A percentile compares a stretch with the other conserved stretches of the same genome.
phyloP scores from a whole-genome alignment of 345 rosid species.

The Hibiscus syriacus region DNA sequence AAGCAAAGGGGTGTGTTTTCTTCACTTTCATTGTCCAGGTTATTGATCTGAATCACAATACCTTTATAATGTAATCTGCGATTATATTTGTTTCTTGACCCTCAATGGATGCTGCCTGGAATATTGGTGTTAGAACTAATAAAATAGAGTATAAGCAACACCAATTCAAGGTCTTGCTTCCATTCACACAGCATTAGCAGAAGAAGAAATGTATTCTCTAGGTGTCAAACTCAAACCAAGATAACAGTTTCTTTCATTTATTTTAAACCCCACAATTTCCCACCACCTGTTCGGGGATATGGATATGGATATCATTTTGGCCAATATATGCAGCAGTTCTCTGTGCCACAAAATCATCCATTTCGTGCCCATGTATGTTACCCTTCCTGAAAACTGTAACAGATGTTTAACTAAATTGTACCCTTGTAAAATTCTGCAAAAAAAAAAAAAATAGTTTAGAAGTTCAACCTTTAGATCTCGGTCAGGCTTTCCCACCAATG shows the following conservation, averaged over 20 bases:
- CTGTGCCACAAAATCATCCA: constrained; percentile 59
- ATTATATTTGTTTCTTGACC: constrained; percentile 47
- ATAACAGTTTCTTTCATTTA: not conserved
- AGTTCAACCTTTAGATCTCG: constrained; percentile 7
- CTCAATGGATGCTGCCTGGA: constrained; percentile 41
- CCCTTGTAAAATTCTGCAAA: not conserved
- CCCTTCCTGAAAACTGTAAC: constrained; percentile 40
- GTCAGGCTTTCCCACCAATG: constrained; percentile 60
- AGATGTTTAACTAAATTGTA: not conserved
- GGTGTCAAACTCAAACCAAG: not conserved
- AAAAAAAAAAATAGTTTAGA: not conserved
- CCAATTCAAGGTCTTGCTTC: not conserved
- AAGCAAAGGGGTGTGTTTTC: not conserved
- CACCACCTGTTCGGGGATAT: not conserved
- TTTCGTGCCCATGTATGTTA: constrained; percentile 50
- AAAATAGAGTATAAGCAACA: not conserved
- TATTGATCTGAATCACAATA: constrained; percentile 7
- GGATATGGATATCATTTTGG: constrained; percentile 57
- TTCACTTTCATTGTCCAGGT: not conserved
- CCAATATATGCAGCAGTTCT: constrained; percentile 62
- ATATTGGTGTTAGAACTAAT: not conserved
- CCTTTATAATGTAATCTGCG: constrained; percentile 57
- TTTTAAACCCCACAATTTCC: not conserved
- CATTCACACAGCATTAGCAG: not conserved
- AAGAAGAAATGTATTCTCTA: not conserved